phyloP scores from a whole-genome alignment of 768 basidiomycete genomes.

The Tricholoma bakamatsutake region DNA sequence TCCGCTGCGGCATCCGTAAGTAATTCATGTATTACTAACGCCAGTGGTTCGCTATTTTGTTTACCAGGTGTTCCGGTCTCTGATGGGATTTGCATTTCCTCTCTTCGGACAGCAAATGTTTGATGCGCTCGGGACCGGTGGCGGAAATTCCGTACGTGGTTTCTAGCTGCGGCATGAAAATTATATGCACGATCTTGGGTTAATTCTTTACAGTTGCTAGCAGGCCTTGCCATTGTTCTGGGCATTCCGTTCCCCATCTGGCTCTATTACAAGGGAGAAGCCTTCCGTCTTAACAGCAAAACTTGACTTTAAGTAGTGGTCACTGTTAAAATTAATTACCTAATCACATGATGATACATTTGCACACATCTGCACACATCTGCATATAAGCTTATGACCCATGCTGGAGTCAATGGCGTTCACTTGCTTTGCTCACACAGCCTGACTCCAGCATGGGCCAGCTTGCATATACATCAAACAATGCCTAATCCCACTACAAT shows the following conservation, averaged over 20 bases:
- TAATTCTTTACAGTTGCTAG: slow-evolving; percentile 35
- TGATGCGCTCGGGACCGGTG: slow-evolving; percentile 50
- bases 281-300: slow-evolving; percentile 39
- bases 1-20: slow-evolving; percentile 55
- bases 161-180: background rate
- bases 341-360: too few relatives aligned
- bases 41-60: background rate
- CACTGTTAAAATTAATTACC: too few relatives aligned
- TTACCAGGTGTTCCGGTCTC: slow-evolving; percentile 37
- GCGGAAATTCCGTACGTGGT: slow-evolving; percentile 54
- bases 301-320: too few relatives aligned
- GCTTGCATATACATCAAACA: too few relatives aligned
- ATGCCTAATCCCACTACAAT: too few relatives aligned
- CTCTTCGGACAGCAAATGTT: slow-evolving; percentile 57
- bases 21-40: slow-evolving; percentile 9
- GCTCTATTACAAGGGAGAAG: slow-evolving; percentile 64
- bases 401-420: too few relatives aligned
- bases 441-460: too few relatives aligned
- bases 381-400: too few relatives aligned
- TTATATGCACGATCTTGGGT: background rate
- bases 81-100: slow-evolving; percentile 43
- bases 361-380: too few relatives aligned
- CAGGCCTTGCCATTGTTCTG: slow-evolving; percentile 48
- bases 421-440: too few relatives aligned
- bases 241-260: slow-evolving; percentile 73